A percentile compares a stretch with the other conserved stretches of the same genome.
phyloP scores from a whole-genome alignment of 192 early-diverging fungal genomes.

The Coemansia asiatica region DNA sequence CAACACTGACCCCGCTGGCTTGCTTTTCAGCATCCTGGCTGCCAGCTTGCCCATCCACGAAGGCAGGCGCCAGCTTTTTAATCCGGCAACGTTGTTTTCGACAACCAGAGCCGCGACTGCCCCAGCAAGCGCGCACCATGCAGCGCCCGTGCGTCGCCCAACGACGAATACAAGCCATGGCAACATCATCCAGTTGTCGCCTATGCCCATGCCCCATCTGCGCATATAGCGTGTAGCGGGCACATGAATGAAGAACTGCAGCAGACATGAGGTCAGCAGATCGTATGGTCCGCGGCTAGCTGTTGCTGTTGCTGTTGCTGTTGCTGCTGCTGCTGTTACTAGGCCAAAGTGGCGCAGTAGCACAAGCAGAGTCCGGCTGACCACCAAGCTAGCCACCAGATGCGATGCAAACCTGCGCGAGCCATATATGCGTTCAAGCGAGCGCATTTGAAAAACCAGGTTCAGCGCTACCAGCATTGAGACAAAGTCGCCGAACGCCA shows the following conservation, averaged over 20 bases:
- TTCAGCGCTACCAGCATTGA: background rate
- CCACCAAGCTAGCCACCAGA: background rate
- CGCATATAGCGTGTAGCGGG: background rate
- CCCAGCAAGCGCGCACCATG: background rate
- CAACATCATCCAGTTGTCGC: background rate
- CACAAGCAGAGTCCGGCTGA: background rate
- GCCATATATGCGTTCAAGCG: background rate
- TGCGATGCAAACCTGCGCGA: background rate
- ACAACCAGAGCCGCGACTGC: background rate
- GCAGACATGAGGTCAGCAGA: background rate
- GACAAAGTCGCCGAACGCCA: background rate
- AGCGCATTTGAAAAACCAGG: background rate
- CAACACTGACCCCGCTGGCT: background rate
- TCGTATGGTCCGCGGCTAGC: background rate
- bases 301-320: background rate
- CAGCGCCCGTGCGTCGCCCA: background rate
- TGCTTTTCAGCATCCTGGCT: background rate
- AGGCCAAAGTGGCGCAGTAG: background rate
- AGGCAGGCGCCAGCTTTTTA: constrained; percentile 1
- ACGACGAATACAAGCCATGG: background rate
- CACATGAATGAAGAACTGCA: background rate
- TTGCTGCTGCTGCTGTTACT: background rate
- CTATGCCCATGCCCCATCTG: background rate
- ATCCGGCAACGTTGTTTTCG: background rate
- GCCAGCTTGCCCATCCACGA: constrained; percentile 5